These are phyloP conservation scores for Salix exigua DNA, from an alignment of 345 rosid species.

Conservation along the genomic window DNA sequence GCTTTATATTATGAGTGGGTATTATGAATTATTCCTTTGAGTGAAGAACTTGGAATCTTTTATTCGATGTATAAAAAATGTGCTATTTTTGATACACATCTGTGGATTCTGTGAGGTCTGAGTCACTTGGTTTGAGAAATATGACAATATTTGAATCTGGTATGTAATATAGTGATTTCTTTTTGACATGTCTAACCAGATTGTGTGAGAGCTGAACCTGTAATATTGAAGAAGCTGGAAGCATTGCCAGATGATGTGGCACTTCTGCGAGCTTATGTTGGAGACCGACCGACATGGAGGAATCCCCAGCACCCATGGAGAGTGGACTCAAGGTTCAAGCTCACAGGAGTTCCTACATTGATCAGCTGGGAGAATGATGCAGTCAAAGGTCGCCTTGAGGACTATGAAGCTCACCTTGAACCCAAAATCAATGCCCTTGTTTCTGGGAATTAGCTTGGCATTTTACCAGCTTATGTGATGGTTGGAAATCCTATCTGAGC, in stretches of 20 bases:
- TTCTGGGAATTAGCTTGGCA: constrained; percentile 21
- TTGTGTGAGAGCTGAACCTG: constrained; percentile 93
- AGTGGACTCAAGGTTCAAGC: constrained; percentile 62
- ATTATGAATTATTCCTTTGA: background rate
- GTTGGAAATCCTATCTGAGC: background rate
- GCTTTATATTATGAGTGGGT: too few species aligned
- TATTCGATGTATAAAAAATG: background rate
- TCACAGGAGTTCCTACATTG: constrained; percentile 80
- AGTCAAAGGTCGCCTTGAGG: constrained; percentile 63
- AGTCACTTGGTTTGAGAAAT: background rate
- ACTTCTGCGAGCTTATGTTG: constrained; percentile 71
- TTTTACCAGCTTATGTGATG: background rate
- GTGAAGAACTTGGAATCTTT: background rate
- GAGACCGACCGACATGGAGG: constrained; percentile 87
- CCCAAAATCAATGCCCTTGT: constrained; percentile 56
- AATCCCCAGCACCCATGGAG: constrained; percentile 72
- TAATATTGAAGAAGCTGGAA: constrained; percentile 66
- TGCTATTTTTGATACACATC: background rate
- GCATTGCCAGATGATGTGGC: constrained; percentile 50
- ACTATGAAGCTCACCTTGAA: constrained; percentile 73
- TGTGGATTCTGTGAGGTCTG: background rate
- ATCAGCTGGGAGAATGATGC: constrained; percentile 57
- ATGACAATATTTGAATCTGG: background rate
- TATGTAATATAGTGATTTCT: background rate
- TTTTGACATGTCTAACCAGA: constrained; percentile 31